Base-by-base conservation (phyloP, 495 filamentous ascomycete species). In the Umbilicaria muhlenbergii region DNA sequence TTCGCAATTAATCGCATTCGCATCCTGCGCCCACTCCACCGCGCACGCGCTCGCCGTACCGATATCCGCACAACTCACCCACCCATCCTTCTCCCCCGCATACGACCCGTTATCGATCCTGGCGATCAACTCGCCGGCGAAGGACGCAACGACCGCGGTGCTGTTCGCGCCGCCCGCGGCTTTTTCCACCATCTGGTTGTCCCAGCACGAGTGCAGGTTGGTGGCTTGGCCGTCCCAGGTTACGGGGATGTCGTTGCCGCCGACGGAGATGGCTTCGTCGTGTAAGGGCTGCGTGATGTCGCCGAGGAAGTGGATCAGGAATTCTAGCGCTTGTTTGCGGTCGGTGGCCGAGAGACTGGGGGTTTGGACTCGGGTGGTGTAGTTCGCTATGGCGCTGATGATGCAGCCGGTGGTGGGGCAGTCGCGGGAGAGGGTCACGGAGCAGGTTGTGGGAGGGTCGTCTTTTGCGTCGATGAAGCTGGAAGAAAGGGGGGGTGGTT, bases 261-360 rank as follows among this genome's bases (percentile, higher is more conserved):
- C 78, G 3, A 65, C 49, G 7, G 69, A 65, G 33, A 70, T 65
- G 8, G 58, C 64, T 46, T 81, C 77, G 47, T 70, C 69, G 52
- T 81, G 77, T 1, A 81, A 64, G 0, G 77, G 77, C 46, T 81
- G 77, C 10, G 71, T 68, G 39, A 80, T 69, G 51, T 81, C 78
- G 15, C 77, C 77, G 16, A 74, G 41, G 51, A 77, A 72, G 47
- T 80, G 75, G 21, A 80, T 69, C 11, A 80, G 54, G 54, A 77
- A 77, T 46, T 59, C 58, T 1, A 75, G 45, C 0, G 71, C 67
- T 50, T 58, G 46, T 38, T 38, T 54, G 5, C 31, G 45, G 11
- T 67, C 42, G 1, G 48, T 33, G 21, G 39, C 39, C 3, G 57
- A 50, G 24, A 57, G 49, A 5, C 53, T 36, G 44, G 46, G 38